These are phyloP conservation scores for Penicillium palitans DNA, from an alignment of 2,329 filamentous ascomycete genomes.

Conservation along the genomic window DNA sequence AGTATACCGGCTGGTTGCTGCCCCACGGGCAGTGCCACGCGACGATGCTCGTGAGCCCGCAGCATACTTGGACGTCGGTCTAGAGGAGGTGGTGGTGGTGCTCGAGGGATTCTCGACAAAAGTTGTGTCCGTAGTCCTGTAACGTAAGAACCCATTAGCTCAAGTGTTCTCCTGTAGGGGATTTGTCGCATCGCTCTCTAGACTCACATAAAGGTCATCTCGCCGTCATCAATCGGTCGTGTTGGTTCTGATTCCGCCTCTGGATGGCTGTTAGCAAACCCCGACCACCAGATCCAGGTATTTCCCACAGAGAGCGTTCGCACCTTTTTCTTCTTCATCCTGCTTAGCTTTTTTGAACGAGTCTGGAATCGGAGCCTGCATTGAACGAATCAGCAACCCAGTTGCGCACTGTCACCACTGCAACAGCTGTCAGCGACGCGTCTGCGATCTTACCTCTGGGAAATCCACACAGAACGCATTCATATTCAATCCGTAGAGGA, in stretches of 20 bases:
- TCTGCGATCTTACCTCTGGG: conserved; percentile 65
- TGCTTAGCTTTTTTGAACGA: conserved; percentile 72
- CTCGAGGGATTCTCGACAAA: conserved; percentile 80
- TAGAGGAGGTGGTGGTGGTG: conserved; percentile 41
- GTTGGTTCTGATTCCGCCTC: conserved; percentile 37
- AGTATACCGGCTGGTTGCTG: conserved; percentile 35
- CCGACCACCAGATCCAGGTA: not conserved
- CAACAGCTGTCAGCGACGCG: not conserved
- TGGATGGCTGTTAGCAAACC: conserved; percentile 20
- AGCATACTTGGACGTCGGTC: conserved; percentile 41
- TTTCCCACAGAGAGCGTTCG: not conserved
- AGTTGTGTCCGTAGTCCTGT: conserved; percentile 83
- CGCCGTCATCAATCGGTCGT: conserved; percentile 54
- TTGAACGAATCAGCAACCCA: not conserved
- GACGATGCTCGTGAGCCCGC: conserved; percentile 26
- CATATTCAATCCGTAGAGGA: conserved; percentile 96
- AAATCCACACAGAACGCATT: conserved; percentile 99
- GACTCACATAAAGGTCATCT: conserved; percentile 81
- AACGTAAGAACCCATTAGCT: conserved; percentile 2
- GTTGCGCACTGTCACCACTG: not conserved
- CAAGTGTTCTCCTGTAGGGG: not conserved
- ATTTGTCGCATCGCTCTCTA: not conserved
- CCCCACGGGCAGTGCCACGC: conserved; percentile 29
- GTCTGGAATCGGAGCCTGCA: conserved; percentile 75
- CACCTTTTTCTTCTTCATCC: conserved; percentile 51